Conservation (phyloP, 495 filamentous ascomycete species). For the Saxispiralis lemnorum region DNA sequence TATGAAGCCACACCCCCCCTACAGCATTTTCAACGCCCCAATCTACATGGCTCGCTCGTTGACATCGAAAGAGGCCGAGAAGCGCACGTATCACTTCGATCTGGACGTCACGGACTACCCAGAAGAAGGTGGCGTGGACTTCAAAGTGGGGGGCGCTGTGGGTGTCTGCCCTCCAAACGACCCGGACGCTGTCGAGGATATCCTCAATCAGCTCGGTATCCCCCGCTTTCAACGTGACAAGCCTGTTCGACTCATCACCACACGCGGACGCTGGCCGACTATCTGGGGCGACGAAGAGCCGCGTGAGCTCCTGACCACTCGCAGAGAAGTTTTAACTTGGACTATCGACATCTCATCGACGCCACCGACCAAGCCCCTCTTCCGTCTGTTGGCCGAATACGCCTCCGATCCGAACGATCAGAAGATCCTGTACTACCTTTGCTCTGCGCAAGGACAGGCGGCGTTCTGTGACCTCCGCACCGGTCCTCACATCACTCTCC, state of each 20-base stretch:
- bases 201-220: slow-evolving; percentile 63
- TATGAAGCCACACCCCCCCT: slow-evolving; percentile 88
- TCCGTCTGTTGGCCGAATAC: slow-evolving; percentile 76
- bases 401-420: slow-evolving; percentile 63
- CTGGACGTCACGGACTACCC: slow-evolving; percentile 94
- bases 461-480: slow-evolving; percentile 91
- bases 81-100: slow-evolving; percentile 92
- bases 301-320: slow-evolving; percentile 67
- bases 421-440: slow-evolving; percentile 70
- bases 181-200: slow-evolving; percentile 54
- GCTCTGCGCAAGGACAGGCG: slow-evolving; percentile 78
- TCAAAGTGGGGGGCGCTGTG: slow-evolving; percentile 91
- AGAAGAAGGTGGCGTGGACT: slow-evolving; percentile 67
- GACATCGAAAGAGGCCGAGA: slow-evolving; percentile 80
- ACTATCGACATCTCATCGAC: slow-evolving; percentile 86
- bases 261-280: slow-evolving; percentile 78
- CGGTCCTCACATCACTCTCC: slow-evolving; percentile 62
- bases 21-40: slow-evolving; percentile 72
- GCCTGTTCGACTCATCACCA: slow-evolving; percentile 58
- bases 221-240: slow-evolving; percentile 65
- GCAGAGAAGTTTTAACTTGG: slow-evolving; percentile 84
- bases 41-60: slow-evolving; percentile 69
- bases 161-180: slow-evolving; percentile 82
- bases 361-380: slow-evolving; percentile 70
- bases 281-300: slow-evolving; percentile 91